Evolutionary conservation across 768 basidiomycete species (phyloP).

Genomic region (Hericium coralloides): DNA sequence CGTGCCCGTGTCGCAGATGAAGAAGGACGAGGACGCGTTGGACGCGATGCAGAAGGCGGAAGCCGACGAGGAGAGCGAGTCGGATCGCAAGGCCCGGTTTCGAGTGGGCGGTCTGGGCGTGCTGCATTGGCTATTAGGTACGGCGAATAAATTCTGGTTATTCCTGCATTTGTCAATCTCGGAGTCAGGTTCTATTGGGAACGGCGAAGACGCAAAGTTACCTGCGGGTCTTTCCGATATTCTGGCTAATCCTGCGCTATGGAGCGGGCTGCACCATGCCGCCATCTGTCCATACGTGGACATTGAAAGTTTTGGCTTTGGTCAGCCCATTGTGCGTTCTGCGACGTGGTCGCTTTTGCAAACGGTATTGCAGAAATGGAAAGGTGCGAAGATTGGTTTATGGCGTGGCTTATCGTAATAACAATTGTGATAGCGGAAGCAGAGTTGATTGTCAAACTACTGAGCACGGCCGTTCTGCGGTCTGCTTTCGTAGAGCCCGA

Average conservation of each 20-base stretch:
- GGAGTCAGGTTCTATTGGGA: background rate
- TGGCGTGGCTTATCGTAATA: background rate
- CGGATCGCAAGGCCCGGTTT: slow-evolving; percentile 62
- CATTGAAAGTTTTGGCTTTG: slow-evolving; percentile 44
- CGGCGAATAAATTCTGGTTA: background rate
- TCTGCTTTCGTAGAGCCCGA: slow-evolving; percentile 70
- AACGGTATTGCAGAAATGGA: slow-evolving; percentile 32
- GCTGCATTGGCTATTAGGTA: slow-evolving; percentile 55
- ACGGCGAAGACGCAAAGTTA: slow-evolving; percentile 1
- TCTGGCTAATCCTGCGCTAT: slow-evolving; percentile 44
- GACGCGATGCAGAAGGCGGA: slow-evolving; percentile 37
- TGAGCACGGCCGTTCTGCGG: slow-evolving; percentile 54
- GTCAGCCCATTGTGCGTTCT: slow-evolving; percentile 65
- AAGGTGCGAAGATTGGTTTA: slow-evolving; percentile 27
- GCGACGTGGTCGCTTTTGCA: slow-evolving; percentile 56
- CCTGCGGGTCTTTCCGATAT: slow-evolving; percentile 29
- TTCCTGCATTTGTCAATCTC: background rate
- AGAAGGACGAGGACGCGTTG: slow-evolving; percentile 24
- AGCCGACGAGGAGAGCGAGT: slow-evolving; percentile 57
- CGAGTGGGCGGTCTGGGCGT: slow-evolving; percentile 62
- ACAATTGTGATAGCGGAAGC: slow-evolving; percentile 16
- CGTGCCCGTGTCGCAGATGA: slow-evolving; percentile 19
- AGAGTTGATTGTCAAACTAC: slow-evolving; percentile 29
- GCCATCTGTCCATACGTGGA: slow-evolving; percentile 34
- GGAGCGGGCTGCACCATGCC: slow-evolving; percentile 46